These are phyloP conservation scores for Periconia macrospinosa DNA, from an alignment of 2,329 filamentous ascomycete genomes.

Conservation along the genomic window DNA sequence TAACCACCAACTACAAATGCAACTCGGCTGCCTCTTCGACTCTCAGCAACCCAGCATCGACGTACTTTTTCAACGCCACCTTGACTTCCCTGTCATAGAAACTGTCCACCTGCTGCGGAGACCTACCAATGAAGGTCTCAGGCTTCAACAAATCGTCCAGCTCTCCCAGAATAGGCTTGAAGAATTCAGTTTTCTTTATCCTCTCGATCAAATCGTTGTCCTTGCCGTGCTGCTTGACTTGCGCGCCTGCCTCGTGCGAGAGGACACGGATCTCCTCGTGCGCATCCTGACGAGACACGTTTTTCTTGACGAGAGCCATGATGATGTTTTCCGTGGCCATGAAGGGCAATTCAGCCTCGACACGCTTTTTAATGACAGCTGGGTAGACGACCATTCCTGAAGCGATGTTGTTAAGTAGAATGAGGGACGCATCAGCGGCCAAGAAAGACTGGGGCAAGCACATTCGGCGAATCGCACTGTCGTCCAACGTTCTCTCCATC, in stretches of 20 bases:
- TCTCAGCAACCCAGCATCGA: constrained; percentile 24
- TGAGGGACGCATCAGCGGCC: constrained; percentile 59
- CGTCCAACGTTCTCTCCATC: constrained; percentile 79
- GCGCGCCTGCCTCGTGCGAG: constrained; percentile 71
- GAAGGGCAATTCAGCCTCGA: constrained; percentile 81
- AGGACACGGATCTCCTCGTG: constrained; percentile 86
- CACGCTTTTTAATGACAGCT: constrained; percentile 65
- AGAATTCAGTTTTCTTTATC: constrained; percentile 73
- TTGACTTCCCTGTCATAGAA: constrained; percentile 56
- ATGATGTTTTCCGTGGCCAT: constrained; percentile 67
- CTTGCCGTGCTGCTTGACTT: constrained; percentile 72
- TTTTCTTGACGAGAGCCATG: constrained; percentile 72
- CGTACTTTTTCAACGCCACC: constrained; percentile 52
- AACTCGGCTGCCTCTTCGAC: constrained; percentile 32
- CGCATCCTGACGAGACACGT: constrained; percentile 74
- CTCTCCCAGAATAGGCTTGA: constrained; percentile 69
- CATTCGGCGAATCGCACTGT: constrained; percentile 68
- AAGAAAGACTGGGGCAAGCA: constrained; percentile 54
- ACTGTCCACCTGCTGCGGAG: constrained; percentile 56
- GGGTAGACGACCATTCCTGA: constrained; percentile 76
- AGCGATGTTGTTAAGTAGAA: constrained; percentile 75
- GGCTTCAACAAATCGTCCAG: constrained; percentile 69
- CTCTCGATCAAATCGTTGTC: constrained; percentile 81
- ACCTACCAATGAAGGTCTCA: constrained; percentile 60
- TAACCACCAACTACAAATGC: constrained; percentile 20